A percentile compares a stretch with the other conserved stretches of the same genome.
These are phyloP conservation scores for Lunularia cruciata DNA, from an alignment of 225 moss, liverwort and hornwort genomes.

Conservation along the genomic window DNA sequence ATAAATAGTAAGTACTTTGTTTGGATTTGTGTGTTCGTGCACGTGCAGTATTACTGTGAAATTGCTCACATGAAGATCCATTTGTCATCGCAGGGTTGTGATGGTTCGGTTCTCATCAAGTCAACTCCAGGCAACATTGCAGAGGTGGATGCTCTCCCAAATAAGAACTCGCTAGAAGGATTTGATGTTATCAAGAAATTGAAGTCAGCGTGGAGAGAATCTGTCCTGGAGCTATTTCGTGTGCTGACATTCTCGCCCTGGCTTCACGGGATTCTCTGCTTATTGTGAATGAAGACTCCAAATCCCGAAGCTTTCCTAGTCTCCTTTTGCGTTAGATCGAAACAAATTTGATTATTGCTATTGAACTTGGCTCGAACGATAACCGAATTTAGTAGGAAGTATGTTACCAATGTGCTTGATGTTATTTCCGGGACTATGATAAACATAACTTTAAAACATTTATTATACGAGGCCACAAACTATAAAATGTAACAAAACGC, in stretches of 20 bases:
- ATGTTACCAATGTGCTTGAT: background rate
- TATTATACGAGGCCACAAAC: too few relatives aligned
- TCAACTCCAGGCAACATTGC: conserved; percentile 22
- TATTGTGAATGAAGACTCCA: background rate
- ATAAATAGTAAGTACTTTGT: too few relatives aligned
- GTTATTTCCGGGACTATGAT: background rate
- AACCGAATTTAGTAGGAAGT: background rate
- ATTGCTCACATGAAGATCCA: background rate
- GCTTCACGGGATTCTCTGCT: conserved; percentile 10
- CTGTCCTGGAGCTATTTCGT: conserved; percentile 44
- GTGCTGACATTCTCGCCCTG: conserved; percentile 46
- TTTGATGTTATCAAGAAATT: conserved; percentile 22
- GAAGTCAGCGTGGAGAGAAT: conserved; percentile 45
- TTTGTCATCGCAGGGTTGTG: conserved; percentile 30
- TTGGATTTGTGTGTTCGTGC: too few relatives aligned
- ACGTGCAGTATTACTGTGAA: too few relatives aligned
- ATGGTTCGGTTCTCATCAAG: conserved; percentile 41
- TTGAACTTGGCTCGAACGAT: too few relatives aligned
- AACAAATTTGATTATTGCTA: background rate
- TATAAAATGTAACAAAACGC: too few relatives aligned
- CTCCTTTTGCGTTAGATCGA: too few relatives aligned
- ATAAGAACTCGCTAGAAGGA: background rate
- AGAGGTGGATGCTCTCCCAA: conserved; percentile 11
- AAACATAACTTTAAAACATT: too few relatives aligned
- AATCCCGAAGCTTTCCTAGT: background rate